phyloP scores from a whole-genome alignment of 2,329 filamentous ascomycete genomes.

The Botrytis squamosa region DNA sequence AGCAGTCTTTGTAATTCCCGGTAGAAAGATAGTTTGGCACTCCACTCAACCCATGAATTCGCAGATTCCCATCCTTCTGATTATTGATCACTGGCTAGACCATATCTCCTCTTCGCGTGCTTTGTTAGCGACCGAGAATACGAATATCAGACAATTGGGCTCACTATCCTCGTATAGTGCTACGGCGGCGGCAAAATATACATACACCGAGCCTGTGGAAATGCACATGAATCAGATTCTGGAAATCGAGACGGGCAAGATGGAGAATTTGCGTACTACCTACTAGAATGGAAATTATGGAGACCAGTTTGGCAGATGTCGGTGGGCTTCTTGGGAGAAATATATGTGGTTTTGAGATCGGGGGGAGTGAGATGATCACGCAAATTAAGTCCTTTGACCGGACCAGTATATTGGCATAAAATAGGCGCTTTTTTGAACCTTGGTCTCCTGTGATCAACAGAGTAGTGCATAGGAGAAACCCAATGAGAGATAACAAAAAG shows the following conservation, averaged over 20 bases:
- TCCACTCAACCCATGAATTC: conserved; percentile 52
- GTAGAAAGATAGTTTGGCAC: conserved; percentile 63
- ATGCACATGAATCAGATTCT: conserved; percentile 52
- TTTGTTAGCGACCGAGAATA: conserved; percentile 56
- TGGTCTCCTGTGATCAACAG: rapidly evolving
- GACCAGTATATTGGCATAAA: background rate
- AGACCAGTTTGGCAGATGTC: background rate
- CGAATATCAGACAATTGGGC: conserved; percentile 50
- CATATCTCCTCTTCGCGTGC: conserved; percentile 57
- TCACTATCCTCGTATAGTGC: conserved; percentile 52
- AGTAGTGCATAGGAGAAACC: background rate
- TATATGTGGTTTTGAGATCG: background rate
- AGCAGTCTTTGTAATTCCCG: conserved; percentile 56
- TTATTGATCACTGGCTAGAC: conserved; percentile 59
- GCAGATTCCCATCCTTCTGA: conserved; percentile 49
- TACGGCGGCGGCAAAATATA: conserved; percentile 52
- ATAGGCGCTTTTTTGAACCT: background rate
- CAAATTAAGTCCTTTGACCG: background rate
- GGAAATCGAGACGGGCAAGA: background rate
- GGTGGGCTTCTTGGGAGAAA: background rate
- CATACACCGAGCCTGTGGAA: conserved; percentile 56
- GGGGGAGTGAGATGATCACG: background rate
- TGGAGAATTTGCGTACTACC: background rate
- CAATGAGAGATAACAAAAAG: background rate
- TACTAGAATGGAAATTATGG: background rate